A percentile compares a stretch with the other conserved stretches of the same genome.
phyloP scores from a whole-genome alignment of 176 grass and related monocot genomes.

The Bolboschoenus planiculmis region DNA sequence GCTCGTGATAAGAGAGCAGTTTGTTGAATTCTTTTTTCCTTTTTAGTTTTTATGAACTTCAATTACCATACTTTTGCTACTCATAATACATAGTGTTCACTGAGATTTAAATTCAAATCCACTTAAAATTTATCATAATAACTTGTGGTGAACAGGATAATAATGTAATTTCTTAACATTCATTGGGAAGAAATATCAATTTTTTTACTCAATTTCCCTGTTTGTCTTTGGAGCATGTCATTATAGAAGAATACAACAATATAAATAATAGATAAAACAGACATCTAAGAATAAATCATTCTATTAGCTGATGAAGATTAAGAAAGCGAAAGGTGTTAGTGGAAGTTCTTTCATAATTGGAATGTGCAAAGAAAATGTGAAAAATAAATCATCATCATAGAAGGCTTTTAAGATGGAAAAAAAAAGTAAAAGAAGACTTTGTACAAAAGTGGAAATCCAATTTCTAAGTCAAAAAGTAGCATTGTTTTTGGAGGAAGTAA shows the following conservation, averaged over 20 bases:
- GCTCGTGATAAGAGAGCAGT: not conserved
- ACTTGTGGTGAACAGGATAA: no score
- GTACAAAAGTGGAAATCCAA: not conserved
- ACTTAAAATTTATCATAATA: not conserved
- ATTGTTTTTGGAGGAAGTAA: not conserved
- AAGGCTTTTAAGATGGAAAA: not conserved
- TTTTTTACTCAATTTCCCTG: not conserved
- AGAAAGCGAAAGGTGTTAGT: conserved; percentile 1
- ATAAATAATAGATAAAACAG: not conserved
- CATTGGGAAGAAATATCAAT: not conserved
- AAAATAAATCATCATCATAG: not conserved
- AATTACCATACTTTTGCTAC: no score
- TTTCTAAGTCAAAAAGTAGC: not conserved
- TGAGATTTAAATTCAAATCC: not conserved
- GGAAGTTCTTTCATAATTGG: not conserved
- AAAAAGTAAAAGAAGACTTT: not conserved
- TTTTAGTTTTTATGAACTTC: not conserved
- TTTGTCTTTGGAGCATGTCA: no score
- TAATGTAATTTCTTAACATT: not conserved
- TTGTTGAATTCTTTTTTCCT: not conserved
- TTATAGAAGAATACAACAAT: not conserved
- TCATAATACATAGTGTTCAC: not conserved
- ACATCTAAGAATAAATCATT: not conserved
- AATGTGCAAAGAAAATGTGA: not conserved
- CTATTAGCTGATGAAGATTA: not conserved